Conservation (phyloP, 1,139 yeast species). For the Yamadazyma epiphylla region DNA sequence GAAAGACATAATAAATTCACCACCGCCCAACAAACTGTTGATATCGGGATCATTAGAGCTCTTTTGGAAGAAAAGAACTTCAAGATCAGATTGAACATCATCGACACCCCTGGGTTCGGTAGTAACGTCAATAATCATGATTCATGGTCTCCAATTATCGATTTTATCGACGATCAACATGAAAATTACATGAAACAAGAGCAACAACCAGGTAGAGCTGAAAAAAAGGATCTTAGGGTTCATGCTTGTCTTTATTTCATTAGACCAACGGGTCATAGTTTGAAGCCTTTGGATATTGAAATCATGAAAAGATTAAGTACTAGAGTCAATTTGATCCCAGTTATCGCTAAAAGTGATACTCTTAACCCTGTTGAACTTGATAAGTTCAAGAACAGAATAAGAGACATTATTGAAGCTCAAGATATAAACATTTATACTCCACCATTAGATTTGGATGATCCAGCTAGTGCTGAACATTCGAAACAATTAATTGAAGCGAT, state of each 20-base stretch:
- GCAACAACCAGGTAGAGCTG: constrained; percentile 79
- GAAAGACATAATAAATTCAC: constrained; percentile 67
- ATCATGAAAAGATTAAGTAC: constrained; percentile 85
- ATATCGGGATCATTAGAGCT: constrained; percentile 86
- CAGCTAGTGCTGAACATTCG: constrained; percentile 75
- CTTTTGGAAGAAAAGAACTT: constrained; percentile 91
- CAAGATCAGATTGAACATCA: constrained; percentile 75
- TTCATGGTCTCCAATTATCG: constrained; percentile 91
- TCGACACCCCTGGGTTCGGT: constrained; percentile 98
- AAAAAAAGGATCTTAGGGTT: constrained; percentile 80
- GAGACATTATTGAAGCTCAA: constrained; percentile 90
- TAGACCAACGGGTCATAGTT: constrained; percentile 92
- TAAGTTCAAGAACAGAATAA: constrained; percentile 78
- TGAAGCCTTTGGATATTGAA: constrained; percentile 92
- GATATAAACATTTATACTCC: constrained; percentile 89
- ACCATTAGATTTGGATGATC: constrained; percentile 70
- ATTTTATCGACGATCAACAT: constrained; percentile 95
- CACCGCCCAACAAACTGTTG: constrained; percentile 76
- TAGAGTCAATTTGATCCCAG: constrained; percentile 90
- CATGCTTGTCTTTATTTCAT: constrained; percentile 95
- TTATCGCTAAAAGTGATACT: constrained; percentile 93
- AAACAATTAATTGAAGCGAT: constrained; percentile 81
- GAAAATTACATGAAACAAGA: constrained; percentile 94
- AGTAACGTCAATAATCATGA: constrained; percentile 91
- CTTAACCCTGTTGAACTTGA: constrained; percentile 78